These are phyloP conservation scores for Bimuria novae-zelandiae DNA, from an alignment of 2,329 filamentous ascomycete genomes.

Conservation along the genomic window DNA sequence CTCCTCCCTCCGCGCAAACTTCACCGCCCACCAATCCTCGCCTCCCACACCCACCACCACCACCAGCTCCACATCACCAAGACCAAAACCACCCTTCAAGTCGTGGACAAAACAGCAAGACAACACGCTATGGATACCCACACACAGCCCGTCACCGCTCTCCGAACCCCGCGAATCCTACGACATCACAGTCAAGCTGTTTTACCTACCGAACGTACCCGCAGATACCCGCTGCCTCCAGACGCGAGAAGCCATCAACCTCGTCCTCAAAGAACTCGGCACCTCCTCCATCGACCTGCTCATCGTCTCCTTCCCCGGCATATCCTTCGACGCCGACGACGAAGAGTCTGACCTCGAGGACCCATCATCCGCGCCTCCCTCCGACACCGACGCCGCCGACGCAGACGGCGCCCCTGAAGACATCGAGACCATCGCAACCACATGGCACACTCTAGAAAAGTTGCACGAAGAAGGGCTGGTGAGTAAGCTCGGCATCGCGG, in stretches of 20 bases:
- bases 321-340: constrained; percentile 91
- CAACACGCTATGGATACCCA: constrained; percentile 72
- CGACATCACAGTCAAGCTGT: constrained; percentile 94
- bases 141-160: constrained; percentile 71
- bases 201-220: constrained; percentile 79
- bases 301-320: constrained; percentile 89
- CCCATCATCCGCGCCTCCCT: constrained; percentile 25
- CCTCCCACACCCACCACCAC: constrained; percentile 35
- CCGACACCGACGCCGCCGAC: constrained; percentile 46
- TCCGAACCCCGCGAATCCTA: constrained; percentile 83
- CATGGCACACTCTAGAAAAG: constrained; percentile 70
- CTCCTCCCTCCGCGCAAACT: constrained; percentile 83
- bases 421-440: constrained; percentile 68
- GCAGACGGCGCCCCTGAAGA: constrained; percentile 53
- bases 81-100: constrained; percentile 47
- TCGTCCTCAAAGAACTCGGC: constrained; percentile 80
- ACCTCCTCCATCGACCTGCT: constrained; percentile 80
- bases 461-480: constrained; percentile 74
- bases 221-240: constrained; percentile 68
- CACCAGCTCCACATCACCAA: constrained; percentile 39
- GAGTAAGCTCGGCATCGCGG: constrained; percentile 78
- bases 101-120: constrained; percentile 68
- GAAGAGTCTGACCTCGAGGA: constrained; percentile 73
- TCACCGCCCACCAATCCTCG: constrained; percentile 72
- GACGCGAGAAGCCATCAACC: constrained; percentile 74